Evolutionary conservation across 192 early-diverging fungal species (phyloP), one percentile per base, ranked within the genome.

Genomic region (Backusella mclennaniae): DNA sequence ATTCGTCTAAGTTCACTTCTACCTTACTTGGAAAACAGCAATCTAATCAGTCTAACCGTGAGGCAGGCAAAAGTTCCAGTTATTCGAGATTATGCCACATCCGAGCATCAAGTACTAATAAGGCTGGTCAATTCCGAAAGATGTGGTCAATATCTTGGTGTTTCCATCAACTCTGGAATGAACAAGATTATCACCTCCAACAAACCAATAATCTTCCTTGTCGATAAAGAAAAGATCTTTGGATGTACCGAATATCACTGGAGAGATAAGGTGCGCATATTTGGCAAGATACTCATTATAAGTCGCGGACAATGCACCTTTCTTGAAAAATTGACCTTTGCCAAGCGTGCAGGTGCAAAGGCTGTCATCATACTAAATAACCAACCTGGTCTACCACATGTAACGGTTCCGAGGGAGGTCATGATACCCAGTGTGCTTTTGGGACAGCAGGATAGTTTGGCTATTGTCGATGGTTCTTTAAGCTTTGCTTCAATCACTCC

Each of bases 231-330:
- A 26, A 59, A 29, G 1, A 69, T 76, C 1, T 52, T 49, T 35
- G 87, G 83, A 14, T 89, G 87, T 66, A 73, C 56, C 6, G 71
- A 69, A 1, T 89, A 76, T 69, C 76, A 74, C 1, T 31, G n/a
- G 19, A 66, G 73, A 14, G 80, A 85, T 35, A 33, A 76, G 17
- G 17, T 63, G 1, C 23, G 41, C 1, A 80, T 87, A 23, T 56
- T 44, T 6, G 80, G 73, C 23, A 83, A 82, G 12, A 74, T 86
- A 39, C 19, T 87, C n/a, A 35, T 87, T 0, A 74, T 89, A 0
- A 78, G 80, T 33, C 77, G 87, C 3, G 85, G 87, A 1, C 53
- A 46, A n/a, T 89, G 87, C 73, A 52, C 76, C 7, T 89, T 89
- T 38, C 70, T 77, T 14, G 72, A 84, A 8, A 87, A 89, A 69